Evolutionary conservation across 352 stramenopile species (phyloP).

Genomic region (Globisporangium polare): DNA sequence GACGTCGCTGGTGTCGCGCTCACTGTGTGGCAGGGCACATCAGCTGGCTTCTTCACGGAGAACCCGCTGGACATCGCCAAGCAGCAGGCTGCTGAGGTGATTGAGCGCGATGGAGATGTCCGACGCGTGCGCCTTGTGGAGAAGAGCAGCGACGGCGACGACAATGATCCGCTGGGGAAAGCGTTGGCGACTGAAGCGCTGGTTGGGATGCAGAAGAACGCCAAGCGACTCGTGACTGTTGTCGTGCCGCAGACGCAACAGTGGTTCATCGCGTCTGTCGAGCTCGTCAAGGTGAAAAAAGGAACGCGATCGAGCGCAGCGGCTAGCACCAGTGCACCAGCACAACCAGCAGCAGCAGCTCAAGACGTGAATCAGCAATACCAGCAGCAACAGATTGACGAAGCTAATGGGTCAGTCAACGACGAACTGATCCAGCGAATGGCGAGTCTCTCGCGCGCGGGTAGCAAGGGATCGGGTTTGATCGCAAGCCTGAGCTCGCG

Average conservation of each 20-base stretch:
- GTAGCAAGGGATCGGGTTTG: slow-evolving; percentile 47
- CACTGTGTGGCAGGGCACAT: slow-evolving; percentile 36
- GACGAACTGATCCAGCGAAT: slow-evolving; percentile 71
- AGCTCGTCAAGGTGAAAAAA: slow-evolving; percentile 81
- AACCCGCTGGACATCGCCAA: slow-evolving; percentile 54
- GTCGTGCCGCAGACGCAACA: slow-evolving; percentile 39
- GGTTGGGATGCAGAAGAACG: slow-evolving; percentile 60
- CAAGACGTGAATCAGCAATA: slow-evolving; percentile 3
- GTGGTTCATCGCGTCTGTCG: slow-evolving; percentile 63
- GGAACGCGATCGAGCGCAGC: slow-evolving; percentile 23
- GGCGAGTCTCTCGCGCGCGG: slow-evolving; percentile 57
- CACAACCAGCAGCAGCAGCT: background rate
- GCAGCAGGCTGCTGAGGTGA: slow-evolving; percentile 20
- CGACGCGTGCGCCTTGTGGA: slow-evolving; percentile 42
- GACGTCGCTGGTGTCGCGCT: slow-evolving; percentile 55
- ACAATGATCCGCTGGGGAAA: slow-evolving; percentile 29
- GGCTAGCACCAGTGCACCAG: background rate
- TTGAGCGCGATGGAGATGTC: slow-evolving; percentile 29
- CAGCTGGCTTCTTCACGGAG: slow-evolving; percentile 35
- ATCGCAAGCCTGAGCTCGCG: slow-evolving; percentile 55
- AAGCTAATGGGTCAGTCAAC: slow-evolving; percentile 13
- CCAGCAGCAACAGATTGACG: slow-evolving; percentile 19
- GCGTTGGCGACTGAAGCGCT: slow-evolving; percentile 46
- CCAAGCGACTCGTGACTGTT: slow-evolving; percentile 48
- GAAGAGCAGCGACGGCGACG: background rate